phyloP scores from a whole-genome alignment of 1,139 yeast species.

The Pichia sp. region DNA sequence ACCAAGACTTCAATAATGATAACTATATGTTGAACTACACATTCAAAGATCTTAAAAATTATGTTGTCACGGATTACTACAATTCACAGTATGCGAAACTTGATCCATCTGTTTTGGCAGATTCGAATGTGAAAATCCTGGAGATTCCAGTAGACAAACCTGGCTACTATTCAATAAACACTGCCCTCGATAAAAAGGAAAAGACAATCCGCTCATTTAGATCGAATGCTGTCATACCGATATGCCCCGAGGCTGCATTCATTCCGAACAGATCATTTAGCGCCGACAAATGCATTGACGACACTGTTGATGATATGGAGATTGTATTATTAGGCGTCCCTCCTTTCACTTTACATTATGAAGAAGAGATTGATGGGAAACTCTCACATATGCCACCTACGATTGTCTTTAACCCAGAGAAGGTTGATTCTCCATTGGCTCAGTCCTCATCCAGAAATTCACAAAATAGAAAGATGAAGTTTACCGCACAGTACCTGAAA shows the following conservation, averaged over 20 bases:
- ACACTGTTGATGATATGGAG: conserved; percentile 33
- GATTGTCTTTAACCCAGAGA: conserved; percentile 15
- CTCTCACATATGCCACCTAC: conserved; percentile 22
- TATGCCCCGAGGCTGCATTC: conserved; percentile 69
- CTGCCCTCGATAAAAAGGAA: conserved; percentile 59
- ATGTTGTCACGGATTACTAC: conserved; percentile 36
- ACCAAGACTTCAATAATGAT: conserved; percentile 50
- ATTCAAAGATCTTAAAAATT: conserved; percentile 43
- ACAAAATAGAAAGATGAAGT: conserved; percentile 15
- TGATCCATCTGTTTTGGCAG: conserved; percentile 28
- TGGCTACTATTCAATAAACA: conserved; percentile 64
- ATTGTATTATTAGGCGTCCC: conserved; percentile 66
- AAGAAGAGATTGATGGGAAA: conserved; percentile 43
- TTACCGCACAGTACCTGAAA: conserved; percentile 26
- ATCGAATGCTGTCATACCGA: conserved; percentile 59
- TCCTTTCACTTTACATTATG: conserved; percentile 61
- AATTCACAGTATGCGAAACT: conserved; percentile 26
- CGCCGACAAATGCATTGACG: conserved; percentile 56
- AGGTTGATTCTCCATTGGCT: conserved; percentile 35
- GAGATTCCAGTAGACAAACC: conserved; percentile 57
- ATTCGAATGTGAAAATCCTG: conserved; percentile 39
- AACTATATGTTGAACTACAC: conserved; percentile 47
- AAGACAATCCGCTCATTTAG: conserved; percentile 57
- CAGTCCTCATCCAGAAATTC: no score
- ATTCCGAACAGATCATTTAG: conserved; percentile 20